Evolutionary conservation across 1,284 basidiomycete species (phyloP), one percentile per base, ranked within the genome.

Genomic region (Ustilago trichophora): DNA sequence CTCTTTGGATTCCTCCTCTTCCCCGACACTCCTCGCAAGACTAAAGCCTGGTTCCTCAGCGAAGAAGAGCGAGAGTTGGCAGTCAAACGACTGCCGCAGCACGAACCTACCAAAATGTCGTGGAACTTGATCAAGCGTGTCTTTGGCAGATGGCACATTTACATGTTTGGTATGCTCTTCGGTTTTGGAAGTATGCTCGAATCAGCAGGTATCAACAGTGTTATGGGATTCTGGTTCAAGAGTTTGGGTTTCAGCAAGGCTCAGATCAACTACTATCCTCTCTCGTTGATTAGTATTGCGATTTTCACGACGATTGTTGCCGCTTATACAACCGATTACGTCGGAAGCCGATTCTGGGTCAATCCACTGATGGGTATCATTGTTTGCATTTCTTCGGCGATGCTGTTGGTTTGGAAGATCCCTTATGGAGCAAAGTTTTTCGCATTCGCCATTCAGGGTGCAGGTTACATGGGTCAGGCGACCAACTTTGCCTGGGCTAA

Each of bases 171-270:
- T 0, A 21, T 66, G 15, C 53, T 75, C 85, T 75, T 82, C 88
- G 40, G 83, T 87, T 75, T 88, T 83, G 88, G 46, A 3, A 88
- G 87, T 3, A 88, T 90, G 80, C 86, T 87, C 1, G 89, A 90
- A 73, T 86, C 85, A 56, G 87, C 90, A 36, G 88, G 88, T 6
- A 87, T 87, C 27, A 90, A 90, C 75, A 88, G 88, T 77, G 80
- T 90, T 31, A 90, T 90, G 88, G 88, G 88, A 9, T 88, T 90
- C 73, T 90, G 88, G 87, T 84, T 90, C 47, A 87, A 87, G 70
- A 84, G 86, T 8, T 10, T 72, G n/a, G 16, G 46, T 11, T 69
- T 63, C 22, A 34, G 19, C 27, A 49, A 55, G 35, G 53, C 37
- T n/a, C 42, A 63, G 40, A 63, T 55, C 59, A 69, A 68, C 43